Conservation (phyloP, 176 grass and related monocot genomes). For the Metroxylon sagu region DNA sequence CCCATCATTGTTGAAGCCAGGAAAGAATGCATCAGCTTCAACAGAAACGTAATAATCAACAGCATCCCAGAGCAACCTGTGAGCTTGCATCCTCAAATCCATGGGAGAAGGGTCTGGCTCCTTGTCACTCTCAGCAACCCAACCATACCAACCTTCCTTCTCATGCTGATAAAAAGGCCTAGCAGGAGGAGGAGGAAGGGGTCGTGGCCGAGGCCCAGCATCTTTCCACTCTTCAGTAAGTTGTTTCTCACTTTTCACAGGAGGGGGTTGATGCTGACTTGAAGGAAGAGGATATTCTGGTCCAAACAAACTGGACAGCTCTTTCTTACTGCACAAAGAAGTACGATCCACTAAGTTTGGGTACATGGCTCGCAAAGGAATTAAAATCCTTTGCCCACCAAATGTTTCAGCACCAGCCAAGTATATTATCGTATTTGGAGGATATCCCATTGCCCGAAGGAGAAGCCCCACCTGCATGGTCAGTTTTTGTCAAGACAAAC, state of each 20-base stretch:
- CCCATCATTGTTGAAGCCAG: conserved; percentile 82
- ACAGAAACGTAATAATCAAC: conserved; percentile 93
- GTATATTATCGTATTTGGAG: conserved; percentile 79
- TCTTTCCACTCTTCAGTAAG: conserved; percentile 87
- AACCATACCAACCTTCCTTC: conserved; percentile 98
- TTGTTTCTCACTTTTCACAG: conserved; percentile 55
- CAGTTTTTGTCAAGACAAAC: too few relatives aligned
- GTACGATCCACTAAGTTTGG: conserved; percentile 76
- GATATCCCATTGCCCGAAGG: conserved; percentile 88
- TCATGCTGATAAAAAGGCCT: conserved; percentile 92
- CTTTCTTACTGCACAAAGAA: conserved; percentile 62
- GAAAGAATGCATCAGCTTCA: conserved; percentile 94
- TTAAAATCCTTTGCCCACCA: conserved; percentile 82
- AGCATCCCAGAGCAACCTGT: conserved; percentile 87
- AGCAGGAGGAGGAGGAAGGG: conserved; percentile 81
- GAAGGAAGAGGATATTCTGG: conserved; percentile 63
- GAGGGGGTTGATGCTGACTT: conserved; percentile 44
- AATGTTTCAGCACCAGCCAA: conserved; percentile 92
- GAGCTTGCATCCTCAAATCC: conserved; percentile 66
- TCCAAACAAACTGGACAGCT: conserved; percentile 61
- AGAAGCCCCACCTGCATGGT: conserved; percentile 70
- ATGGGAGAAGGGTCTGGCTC: conserved; percentile 54
- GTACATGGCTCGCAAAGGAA: conserved; percentile 88
- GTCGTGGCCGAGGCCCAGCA: conserved; percentile 73
- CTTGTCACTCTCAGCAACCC: conserved; percentile 71